These are phyloP conservation scores for Monascus ruber DNA, from an alignment of 2,329 filamentous ascomycete genomes.

Conservation along the genomic window DNA sequence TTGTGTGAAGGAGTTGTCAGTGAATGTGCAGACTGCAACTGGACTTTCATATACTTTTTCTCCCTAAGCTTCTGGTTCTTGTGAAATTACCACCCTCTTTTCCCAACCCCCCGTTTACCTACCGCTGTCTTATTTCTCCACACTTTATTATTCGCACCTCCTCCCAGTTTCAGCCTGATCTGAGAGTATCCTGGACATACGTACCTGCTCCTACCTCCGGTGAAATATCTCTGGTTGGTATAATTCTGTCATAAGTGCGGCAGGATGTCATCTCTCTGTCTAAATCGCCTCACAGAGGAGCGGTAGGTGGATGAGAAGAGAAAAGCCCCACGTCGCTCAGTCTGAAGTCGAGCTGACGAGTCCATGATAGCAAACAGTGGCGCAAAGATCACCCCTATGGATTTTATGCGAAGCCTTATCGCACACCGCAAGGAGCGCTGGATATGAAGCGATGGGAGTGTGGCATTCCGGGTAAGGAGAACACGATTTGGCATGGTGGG, in stretches of 20 bases:
- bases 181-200: too few species aligned
- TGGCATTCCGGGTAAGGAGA: conserved; percentile 87
- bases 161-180: too few species aligned
- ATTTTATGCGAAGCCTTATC: conserved; percentile 83
- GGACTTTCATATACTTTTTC: too few species aligned
- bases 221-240: too few species aligned
- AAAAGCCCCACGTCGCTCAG: conserved; percentile 1
- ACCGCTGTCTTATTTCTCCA: too few species aligned
- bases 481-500: conserved; percentile 96
- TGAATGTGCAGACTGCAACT: too few species aligned
- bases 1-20: too few species aligned
- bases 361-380: conserved; percentile 74
- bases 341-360: conserved; percentile 4
- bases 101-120: too few species aligned
- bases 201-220: too few species aligned
- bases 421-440: conserved; percentile 66
- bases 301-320: conserved; percentile 44
- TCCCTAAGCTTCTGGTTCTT: too few species aligned
- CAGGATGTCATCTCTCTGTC: conserved; percentile 66
- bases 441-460: conserved; percentile 97
- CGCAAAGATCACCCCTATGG: conserved; percentile 93
- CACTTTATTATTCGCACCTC: too few species aligned
- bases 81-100: too few species aligned
- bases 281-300: conserved; percentile 80
- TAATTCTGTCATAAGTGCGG: not conserved